These are phyloP conservation scores for Tagetes erecta DNA, from an alignment of 129 eudicot species.

Conservation along the genomic window DNA sequence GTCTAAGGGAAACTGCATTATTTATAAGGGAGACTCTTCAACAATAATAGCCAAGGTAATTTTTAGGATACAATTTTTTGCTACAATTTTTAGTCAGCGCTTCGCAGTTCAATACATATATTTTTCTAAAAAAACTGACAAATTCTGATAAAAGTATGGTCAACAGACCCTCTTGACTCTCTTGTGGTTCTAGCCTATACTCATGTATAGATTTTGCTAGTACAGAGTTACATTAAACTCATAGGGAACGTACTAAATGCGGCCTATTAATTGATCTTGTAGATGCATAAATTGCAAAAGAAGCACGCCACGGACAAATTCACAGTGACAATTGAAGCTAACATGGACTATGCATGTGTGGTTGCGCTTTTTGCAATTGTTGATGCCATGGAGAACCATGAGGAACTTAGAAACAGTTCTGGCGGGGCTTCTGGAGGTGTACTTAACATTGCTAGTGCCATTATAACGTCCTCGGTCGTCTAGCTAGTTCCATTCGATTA, in stretches of 20 bases:
- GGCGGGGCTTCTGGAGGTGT: no score
- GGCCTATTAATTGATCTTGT: neutral
- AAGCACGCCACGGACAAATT: neutral
- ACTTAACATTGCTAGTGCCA: no score
- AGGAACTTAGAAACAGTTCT: neutral
- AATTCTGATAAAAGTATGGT: no score
- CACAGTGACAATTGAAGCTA: neutral
- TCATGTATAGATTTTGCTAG: no score
- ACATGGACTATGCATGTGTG: neutral
- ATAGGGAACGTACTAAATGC: no score
- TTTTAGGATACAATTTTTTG: neutral
- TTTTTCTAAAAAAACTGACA: no score
- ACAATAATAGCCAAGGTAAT: conserved; percentile 31
- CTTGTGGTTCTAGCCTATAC: no score
- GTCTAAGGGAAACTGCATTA: conserved; percentile 37
- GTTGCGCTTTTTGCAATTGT: neutral
- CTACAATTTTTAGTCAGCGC: neutral
- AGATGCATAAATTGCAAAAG: neutral
- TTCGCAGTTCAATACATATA: no score
- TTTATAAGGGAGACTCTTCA: conserved; percentile 40
- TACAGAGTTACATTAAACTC: neutral
- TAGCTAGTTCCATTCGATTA: no score
- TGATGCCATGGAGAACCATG: neutral
- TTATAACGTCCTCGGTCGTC: no score
- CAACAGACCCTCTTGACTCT: neutral